Percentiles rank a stretch among this genome's conserved stretches.
phyloP scores from a whole-genome alignment of 2,329 filamentous ascomycete species.

The Cladosporium halotolerans region DNA sequence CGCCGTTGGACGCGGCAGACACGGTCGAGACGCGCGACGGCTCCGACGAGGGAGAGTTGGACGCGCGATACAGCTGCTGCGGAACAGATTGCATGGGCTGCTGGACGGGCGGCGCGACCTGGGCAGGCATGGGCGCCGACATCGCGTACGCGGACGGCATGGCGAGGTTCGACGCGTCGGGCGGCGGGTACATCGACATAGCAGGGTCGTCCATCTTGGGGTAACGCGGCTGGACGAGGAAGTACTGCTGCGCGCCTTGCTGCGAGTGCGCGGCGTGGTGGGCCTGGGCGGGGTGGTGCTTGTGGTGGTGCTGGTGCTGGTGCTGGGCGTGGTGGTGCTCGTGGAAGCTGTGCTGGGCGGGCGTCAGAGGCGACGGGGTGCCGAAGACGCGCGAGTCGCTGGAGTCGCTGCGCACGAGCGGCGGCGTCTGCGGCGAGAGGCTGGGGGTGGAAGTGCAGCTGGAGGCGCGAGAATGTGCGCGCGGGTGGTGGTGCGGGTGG shows the following conservation, averaged over 20 bases:
- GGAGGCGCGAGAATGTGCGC: slow-evolving; percentile 32
- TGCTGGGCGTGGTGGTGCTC: slow-evolving; percentile 17
- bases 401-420: slow-evolving; percentile 41
- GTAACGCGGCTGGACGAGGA: slow-evolving; percentile 17
- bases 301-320: slow-evolving; percentile 26
- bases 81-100: slow-evolving; percentile 14
- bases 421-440: slow-evolving; percentile 42
- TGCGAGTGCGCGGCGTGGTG: background rate
- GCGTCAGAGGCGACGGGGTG: slow-evolving; percentile 43
- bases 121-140: slow-evolving; percentile 18
- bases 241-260: slow-evolving; percentile 13
- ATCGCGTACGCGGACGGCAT: slow-evolving; percentile 29
- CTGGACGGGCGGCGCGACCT: slow-evolving; percentile 9
- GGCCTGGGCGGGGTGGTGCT: slow-evolving; percentile 16
- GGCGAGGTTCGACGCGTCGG: slow-evolving; percentile 24
- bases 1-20: slow-evolving; percentile 38
- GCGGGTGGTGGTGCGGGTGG: slow-evolving; percentile 16
- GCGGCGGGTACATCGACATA: slow-evolving; percentile 31
- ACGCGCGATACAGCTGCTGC: slow-evolving; percentile 21
- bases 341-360: slow-evolving; percentile 32
- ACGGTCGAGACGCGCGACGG: slow-evolving; percentile 35
- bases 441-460: slow-evolving; percentile 41
- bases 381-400: slow-evolving; percentile 39
- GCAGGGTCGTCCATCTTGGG: slow-evolving; percentile 31
- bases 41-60: slow-evolving; percentile 48